phyloP scores from a whole-genome alignment of 1,139 yeast genomes.

The Ogataea hybrid region DNA sequence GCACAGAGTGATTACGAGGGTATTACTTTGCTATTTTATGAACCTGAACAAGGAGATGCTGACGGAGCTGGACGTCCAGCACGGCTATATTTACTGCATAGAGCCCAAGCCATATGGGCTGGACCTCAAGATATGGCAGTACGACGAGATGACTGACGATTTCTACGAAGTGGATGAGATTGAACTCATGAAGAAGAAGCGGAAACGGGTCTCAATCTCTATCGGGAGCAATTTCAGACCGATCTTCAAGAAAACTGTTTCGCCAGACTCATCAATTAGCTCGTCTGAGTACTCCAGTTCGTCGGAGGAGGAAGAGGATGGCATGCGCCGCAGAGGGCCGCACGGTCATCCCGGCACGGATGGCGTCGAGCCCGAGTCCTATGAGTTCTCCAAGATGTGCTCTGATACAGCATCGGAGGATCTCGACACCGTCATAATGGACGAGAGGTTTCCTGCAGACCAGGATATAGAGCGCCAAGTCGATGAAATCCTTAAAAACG shows the following conservation, averaged over 20 bases:
- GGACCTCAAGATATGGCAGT: conserved; percentile 35
- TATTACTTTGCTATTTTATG: conserved; percentile 34
- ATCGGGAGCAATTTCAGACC: conserved; percentile 20
- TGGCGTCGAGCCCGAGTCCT: conserved; percentile 31
- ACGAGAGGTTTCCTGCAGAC: not conserved
- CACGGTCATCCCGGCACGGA: conserved; percentile 7
- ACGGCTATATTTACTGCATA: conserved; percentile 33
- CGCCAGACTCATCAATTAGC: conserved; percentile 13
- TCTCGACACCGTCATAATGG: conserved; percentile 15
- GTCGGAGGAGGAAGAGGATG: conserved; percentile 27
- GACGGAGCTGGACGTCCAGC: conserved; percentile 35
- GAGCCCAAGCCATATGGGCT: conserved; percentile 37
- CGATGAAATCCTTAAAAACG: conserved; percentile 11
- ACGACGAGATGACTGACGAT: conserved; percentile 31
- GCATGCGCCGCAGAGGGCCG: conserved; percentile 7
- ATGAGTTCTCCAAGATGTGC: conserved; percentile 24
- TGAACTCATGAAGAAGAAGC: conserved; percentile 31
- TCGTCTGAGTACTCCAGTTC: conserved; percentile 18
- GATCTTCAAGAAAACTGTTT: conserved; percentile 15
- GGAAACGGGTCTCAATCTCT: conserved; percentile 28
- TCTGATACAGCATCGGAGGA: conserved; percentile 13
- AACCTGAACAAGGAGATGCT: conserved; percentile 33
- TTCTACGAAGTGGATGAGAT: conserved; percentile 35
- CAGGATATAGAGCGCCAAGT: conserved; percentile 3
- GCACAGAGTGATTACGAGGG: conserved; percentile 35